phyloP scores from a whole-genome alignment of 2,329 filamentous ascomycete genomes.

The Colletotrichum sp. region DNA sequence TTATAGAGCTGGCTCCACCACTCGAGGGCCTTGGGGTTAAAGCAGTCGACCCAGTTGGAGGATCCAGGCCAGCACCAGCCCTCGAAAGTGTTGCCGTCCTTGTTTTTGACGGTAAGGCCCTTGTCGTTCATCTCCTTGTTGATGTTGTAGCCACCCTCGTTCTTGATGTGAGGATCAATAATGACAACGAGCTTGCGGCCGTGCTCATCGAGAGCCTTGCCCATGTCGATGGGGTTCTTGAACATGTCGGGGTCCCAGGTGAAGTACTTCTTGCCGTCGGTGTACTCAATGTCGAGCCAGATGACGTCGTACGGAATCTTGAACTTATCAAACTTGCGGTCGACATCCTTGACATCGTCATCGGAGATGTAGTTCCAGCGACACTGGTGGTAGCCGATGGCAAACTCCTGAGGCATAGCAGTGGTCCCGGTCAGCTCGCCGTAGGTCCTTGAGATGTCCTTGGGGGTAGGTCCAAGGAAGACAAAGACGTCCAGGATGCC shows the following conservation, averaged over 20 bases:
- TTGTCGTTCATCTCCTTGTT: constrained; percentile 84
- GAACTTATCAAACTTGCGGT: constrained; percentile 93
- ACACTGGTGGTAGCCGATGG: constrained; percentile 95
- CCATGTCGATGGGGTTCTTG: constrained; percentile 84
- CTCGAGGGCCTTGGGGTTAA: constrained; percentile 87
- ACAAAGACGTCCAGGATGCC: constrained; percentile 92
- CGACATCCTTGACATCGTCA: constrained; percentile 95
- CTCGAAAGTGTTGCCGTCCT: constrained; percentile 87
- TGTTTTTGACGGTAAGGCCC: constrained; percentile 85
- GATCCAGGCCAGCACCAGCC: constrained; percentile 99
- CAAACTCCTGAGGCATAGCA: constrained; percentile 88
- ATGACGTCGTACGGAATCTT: constrained; percentile 98
- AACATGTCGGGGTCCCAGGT: constrained; percentile 95
- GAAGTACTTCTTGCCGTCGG: constrained; percentile 96
- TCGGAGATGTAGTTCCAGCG: constrained; percentile 99
- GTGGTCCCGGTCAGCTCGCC: constrained; percentile 91
- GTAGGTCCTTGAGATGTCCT: constrained; percentile 82
- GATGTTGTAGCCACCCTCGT: constrained; percentile 77
- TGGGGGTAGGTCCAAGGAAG: constrained; percentile 87
- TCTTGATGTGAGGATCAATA: constrained; percentile 98
- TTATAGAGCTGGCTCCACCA: constrained; percentile 94
- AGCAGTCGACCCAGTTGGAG: constrained; percentile 95
- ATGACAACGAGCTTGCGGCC: constrained; percentile 92
- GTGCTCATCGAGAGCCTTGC: constrained; percentile 82
- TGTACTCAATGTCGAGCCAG: constrained; percentile 98